Conservation (phyloP, 768 basidiomycete species). For the Coprinopsis marcescibilis region DNA sequence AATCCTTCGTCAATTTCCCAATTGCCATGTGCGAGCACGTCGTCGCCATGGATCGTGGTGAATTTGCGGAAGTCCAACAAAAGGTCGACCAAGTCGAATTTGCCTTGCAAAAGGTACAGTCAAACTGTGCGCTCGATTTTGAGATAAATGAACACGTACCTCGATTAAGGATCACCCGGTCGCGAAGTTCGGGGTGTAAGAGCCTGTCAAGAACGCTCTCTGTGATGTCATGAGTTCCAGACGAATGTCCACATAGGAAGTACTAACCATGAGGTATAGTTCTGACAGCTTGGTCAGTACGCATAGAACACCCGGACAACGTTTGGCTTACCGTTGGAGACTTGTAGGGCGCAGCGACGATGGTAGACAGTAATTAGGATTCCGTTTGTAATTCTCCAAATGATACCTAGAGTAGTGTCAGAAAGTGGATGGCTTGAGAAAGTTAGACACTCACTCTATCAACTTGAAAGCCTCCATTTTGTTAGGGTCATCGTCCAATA, state of each 20-base stretch:
- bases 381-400: slow-evolving; percentile 82
- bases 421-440: not conserved
- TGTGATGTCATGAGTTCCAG: slow-evolving; percentile 23
- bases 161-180: slow-evolving; percentile 84
- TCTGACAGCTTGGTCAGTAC: slow-evolving; percentile 30
- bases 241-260: slow-evolving; percentile 2
- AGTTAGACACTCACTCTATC: slow-evolving; percentile 50
- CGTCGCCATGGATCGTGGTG: slow-evolving; percentile 81
- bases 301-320: not conserved
- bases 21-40: slow-evolving; percentile 81
- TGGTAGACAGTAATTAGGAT: slow-evolving; percentile 82
- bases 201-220: slow-evolving; percentile 91
- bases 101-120: slow-evolving; percentile 39
- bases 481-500: slow-evolving; percentile 67
- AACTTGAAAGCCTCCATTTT: slow-evolving; percentile 77
- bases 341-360: slow-evolving; percentile 81
- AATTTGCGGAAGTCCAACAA: slow-evolving; percentile 64
- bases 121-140: too few species aligned
- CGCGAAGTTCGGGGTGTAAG: slow-evolving; percentile 83
- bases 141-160: slow-evolving; percentile 43
- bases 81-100: slow-evolving; percentile 76
- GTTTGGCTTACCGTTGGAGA: slow-evolving; percentile 62
- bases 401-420: slow-evolving; percentile 58
- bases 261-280: slow-evolving; percentile 77
- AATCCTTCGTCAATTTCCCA: slow-evolving; percentile 89